Evolutionary conservation across 805 yeast genomes (phyloP), one percentile per base, ranked within the genome.

Genomic region (Cyberlindnera sargentensis): DNA sequence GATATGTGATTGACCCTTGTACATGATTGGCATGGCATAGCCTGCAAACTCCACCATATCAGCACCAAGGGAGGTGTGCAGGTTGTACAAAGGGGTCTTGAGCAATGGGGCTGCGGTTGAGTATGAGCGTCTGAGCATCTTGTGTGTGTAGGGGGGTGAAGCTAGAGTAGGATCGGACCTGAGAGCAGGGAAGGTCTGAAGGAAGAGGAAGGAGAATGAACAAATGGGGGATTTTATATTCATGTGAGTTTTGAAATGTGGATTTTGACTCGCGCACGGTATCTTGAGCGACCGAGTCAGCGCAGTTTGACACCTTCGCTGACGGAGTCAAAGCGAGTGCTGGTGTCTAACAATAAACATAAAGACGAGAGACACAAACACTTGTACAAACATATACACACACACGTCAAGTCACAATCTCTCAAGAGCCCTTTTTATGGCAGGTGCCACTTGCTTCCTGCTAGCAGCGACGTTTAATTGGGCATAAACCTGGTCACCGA

Each of bases 41-140:
- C 96, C 96, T 15, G 98, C 98, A 65, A 86, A 93, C 37, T 95
- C 95, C 4, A 90, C 98, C 82, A 93, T 82, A 44, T 85, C 89
- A 10, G 89, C 99, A 5, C 89, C 91, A 37, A 79, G 69, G 44
- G 76, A 75, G 31, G 82, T 69, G 61, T 93, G 97, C 25, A 88
- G 71, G 45, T 84, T 88, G 61, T 83, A 79, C 34, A 93, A 70
- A 4, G 98, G 95, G 1, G 98, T 93, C 51, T 75, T 69, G 39
- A 49, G 50, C 47, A 37, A 40, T 46, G 47, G 47, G 6, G 10
- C 46, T 25, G 58, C 49, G 5, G 60, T 49, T 23, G 60, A 53
- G 44, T 57, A 55, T 4, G 52, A 42, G 32, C 60, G 54, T 51
- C 55, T 56, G 36, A 47, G 44, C 48, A 48, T 45, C 20, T 36